Percentiles rank a stretch among this genome's conserved stretches.
These are phyloP conservation scores for Trichoderma afroharzianum DNA, from an alignment of 2,329 filamentous ascomycete genomes.

Conservation along the genomic window DNA sequence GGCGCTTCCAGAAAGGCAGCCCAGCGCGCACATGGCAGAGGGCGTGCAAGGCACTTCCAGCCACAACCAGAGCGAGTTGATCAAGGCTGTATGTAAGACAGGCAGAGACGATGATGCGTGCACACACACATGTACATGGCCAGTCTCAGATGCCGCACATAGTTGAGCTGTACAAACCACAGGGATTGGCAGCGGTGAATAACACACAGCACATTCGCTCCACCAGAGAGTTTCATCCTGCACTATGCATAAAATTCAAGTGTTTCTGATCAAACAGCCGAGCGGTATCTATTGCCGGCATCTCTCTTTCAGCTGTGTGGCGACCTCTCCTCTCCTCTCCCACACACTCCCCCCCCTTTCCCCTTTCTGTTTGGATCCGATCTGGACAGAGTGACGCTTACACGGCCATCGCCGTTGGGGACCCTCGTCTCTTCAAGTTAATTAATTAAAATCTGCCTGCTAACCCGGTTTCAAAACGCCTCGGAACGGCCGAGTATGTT, in stretches of 20 bases:
- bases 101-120: not conserved
- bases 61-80: not conserved
- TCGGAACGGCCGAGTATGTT: not conserved
- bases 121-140: not conserved
- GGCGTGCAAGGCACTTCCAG: not conserved
- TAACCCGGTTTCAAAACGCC: not conserved
- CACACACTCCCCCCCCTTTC: not conserved
- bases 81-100: not conserved
- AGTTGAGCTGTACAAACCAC: not conserved
- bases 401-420: not conserved
- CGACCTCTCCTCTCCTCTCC: not conserved
- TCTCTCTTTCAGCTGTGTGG: not conserved
- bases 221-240: slow-evolving; percentile 8
- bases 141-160: slow-evolving; percentile 9
- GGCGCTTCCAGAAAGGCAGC: slow-evolving; percentile 16
- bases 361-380: not conserved
- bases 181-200: slow-evolving; percentile 13
- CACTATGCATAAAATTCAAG: slow-evolving; percentile 13
- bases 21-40: slow-evolving; percentile 5
- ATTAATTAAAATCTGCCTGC: not conserved
- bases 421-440: not conserved
- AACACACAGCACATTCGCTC: not conserved
- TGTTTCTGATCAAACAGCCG: not conserved
- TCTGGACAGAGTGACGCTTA: not conserved
- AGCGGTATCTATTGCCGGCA: slow-evolving; percentile 12